Conservation (phyloP, 139 green algal genomes). For the Chlorella sp. region DNA sequence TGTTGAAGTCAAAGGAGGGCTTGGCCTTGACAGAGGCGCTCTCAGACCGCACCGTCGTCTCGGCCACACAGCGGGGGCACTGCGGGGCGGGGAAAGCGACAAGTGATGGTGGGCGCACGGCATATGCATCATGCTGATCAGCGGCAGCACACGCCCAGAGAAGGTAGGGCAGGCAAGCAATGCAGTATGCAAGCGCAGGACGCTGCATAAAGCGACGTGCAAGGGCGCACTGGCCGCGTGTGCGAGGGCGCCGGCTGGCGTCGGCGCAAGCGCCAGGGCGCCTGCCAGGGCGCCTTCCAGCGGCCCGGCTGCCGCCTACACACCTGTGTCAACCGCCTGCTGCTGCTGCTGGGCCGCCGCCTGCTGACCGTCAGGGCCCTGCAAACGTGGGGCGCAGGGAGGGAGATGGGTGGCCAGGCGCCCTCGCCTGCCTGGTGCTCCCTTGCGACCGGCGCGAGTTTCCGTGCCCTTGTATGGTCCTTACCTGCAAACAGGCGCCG, state of each 20-base stretch:
- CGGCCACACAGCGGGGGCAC: slow-evolving; percentile 29
- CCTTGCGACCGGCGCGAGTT: background rate
- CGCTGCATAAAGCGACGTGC: no score
- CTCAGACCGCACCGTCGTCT: slow-evolving; percentile 16
- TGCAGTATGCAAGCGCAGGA: no score
- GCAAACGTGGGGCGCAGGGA: background rate
- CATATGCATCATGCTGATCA: background rate
- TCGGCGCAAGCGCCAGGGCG: no score
- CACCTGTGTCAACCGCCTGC: slow-evolving; percentile 8
- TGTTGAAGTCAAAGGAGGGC: slow-evolving; percentile 81
- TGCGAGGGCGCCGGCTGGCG: no score
- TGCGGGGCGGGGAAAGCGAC: background rate
- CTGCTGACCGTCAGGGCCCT: background rate
- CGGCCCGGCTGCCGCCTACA: background rate
- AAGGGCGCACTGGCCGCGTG: no score
- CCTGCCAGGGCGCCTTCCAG: no score
- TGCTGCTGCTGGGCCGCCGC: slow-evolving; percentile 7
- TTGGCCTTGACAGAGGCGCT: background rate
- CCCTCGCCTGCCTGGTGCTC: background rate
- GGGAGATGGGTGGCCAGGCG: slow-evolving; percentile 3
- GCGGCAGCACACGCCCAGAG: background rate
- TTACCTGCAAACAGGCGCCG: background rate
- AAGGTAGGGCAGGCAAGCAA: background rate
- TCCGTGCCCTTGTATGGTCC: background rate
- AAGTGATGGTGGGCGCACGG: background rate